Percentiles rank a stretch among this genome's conserved stretches.
These are phyloP conservation scores for Beauveria varroae DNA, from an alignment of 2,329 filamentous ascomycete genomes.

Conservation along the genomic window DNA sequence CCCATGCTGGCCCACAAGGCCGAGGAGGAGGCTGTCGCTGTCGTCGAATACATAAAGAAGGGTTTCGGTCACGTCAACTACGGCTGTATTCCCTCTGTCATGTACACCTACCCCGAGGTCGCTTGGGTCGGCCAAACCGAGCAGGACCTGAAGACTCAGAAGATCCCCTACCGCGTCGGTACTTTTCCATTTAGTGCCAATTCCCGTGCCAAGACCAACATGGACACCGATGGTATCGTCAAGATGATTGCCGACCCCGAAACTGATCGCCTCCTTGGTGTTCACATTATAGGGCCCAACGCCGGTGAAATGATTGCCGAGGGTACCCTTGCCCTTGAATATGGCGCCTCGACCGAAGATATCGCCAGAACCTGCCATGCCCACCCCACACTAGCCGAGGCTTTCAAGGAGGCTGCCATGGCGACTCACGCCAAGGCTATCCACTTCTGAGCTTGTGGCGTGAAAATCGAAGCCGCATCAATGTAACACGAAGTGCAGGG, in stretches of 20 bases:
- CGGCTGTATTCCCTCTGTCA: slow-evolving; percentile 92
- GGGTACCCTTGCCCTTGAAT: slow-evolving; percentile 89
- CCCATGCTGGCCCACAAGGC: slow-evolving; percentile 99
- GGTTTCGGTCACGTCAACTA: slow-evolving; percentile 99
- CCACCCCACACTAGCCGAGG: slow-evolving; percentile 91
- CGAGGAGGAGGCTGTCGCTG: slow-evolving; percentile 94
- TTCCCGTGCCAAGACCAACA: slow-evolving; percentile 97
- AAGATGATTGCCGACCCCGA: slow-evolving; percentile 96
- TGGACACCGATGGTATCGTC: slow-evolving; percentile 90
- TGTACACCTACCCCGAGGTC: slow-evolving; percentile 99
- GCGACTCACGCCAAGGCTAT: slow-evolving; percentile 92
- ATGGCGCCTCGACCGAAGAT: slow-evolving; percentile 91
- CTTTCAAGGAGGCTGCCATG: slow-evolving; percentile 99
- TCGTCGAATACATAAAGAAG: slow-evolving; percentile 95
- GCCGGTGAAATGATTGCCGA: slow-evolving; percentile 99
- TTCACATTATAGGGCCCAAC: slow-evolving; percentile 93
- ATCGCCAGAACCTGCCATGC: slow-evolving; percentile 93
- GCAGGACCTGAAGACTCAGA: slow-evolving; percentile 84
- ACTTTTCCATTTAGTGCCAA: slow-evolving; percentile 97
- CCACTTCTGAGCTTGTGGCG: slow-evolving; percentile 60
- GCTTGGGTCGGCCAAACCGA: slow-evolving; percentile 98
- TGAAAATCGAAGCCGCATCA: background rate
- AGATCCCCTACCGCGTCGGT: slow-evolving; percentile 87
- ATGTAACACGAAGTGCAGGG: background rate
- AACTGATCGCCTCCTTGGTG: slow-evolving; percentile 89